These are phyloP conservation scores for Xylaria venustula DNA, from an alignment of 495 filamentous ascomycete genomes.

Conservation along the genomic window DNA sequence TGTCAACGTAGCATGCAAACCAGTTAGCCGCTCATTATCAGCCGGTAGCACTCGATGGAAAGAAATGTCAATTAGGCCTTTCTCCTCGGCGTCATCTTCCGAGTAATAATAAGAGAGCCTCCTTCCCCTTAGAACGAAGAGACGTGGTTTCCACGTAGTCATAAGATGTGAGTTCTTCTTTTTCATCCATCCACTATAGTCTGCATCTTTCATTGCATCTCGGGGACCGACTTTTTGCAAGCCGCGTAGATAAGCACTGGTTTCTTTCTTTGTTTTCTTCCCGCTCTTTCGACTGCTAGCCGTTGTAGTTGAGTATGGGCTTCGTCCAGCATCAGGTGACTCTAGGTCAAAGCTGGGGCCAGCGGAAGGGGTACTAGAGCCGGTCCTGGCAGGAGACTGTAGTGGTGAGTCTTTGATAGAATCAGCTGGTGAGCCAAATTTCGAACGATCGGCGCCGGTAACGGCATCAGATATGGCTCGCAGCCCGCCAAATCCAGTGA, in stretches of 20 bases:
- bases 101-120: constrained; percentile 96
- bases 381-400: constrained; percentile 69
- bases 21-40: constrained; percentile 86
- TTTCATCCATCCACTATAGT: constrained; percentile 99
- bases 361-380: constrained; percentile 81
- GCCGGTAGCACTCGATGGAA: constrained; percentile 93
- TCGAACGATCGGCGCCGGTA: constrained; percentile 58
- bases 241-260: constrained; percentile 88
- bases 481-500: constrained; percentile 59
- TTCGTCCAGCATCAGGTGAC: constrained; percentile 64
- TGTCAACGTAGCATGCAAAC: constrained; percentile 87
- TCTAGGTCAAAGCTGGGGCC: constrained; percentile 79
- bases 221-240: constrained; percentile 77
- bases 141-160: constrained; percentile 92
- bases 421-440: constrained; percentile 51
- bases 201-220: constrained; percentile 81
- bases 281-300: constrained; percentile 44
- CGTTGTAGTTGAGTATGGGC: constrained; percentile 45
- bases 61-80: constrained; percentile 95
- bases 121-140: constrained; percentile 89
- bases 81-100: constrained; percentile 85
- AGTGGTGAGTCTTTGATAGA: constrained; percentile 65
- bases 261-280: constrained; percentile 86
- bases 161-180: constrained; percentile 94
- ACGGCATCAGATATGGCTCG: constrained; percentile 81